Evolutionary conservation across 306 rosid genomes (phyloP), one percentile per base, ranked within the genome.

Genomic region (Dryas alaskensis): DNA sequence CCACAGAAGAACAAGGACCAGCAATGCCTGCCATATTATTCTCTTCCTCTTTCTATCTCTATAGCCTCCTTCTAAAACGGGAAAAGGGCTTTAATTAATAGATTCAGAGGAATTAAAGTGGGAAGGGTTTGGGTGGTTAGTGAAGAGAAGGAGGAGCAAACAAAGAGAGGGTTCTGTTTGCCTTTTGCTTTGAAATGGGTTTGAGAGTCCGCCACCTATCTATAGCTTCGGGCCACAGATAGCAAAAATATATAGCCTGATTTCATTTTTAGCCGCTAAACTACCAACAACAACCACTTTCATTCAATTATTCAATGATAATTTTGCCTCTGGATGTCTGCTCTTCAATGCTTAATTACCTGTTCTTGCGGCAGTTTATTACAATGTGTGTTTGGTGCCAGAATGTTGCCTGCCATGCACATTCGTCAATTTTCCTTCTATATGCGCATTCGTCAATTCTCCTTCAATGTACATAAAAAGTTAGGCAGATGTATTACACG

Each of bases 1-100:
- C 75, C n/a, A 84, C 85, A 43, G 83, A 84, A 82, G 83, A 74
- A 65, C 67, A 88, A 67, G 82, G 48, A 37, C 73, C 45, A 60
- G 73, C 69, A 72, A 83, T 69, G 46, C 76, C 48, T 48, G 86
- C 85, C 89, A 86, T 84, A 45, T 60, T 19, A 14, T 59, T 61
- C 60, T 12, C 7, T 25, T 4, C 63, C 51, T n/a, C 13, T 27
- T 66, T 46, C 69, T 1, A 13, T 60, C 44, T 13, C 45, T 12
- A 17, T 8, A 12, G 13, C 45, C 25, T 60, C 12, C 11, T 6
- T 27, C 49, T 5, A 7, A 60, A 76, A 40, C 8, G 14, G 22
- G 64, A 16, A 40, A 17, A 53, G 65, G 37, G 11, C 67, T 72
- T 31, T 31, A 31, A 31, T 31, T 39, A 61, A 65, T 40, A 66